These are phyloP conservation scores for Nannizziopsis barbatae DNA, from an alignment of 2,329 filamentous ascomycete species.

Conservation along the genomic window DNA sequence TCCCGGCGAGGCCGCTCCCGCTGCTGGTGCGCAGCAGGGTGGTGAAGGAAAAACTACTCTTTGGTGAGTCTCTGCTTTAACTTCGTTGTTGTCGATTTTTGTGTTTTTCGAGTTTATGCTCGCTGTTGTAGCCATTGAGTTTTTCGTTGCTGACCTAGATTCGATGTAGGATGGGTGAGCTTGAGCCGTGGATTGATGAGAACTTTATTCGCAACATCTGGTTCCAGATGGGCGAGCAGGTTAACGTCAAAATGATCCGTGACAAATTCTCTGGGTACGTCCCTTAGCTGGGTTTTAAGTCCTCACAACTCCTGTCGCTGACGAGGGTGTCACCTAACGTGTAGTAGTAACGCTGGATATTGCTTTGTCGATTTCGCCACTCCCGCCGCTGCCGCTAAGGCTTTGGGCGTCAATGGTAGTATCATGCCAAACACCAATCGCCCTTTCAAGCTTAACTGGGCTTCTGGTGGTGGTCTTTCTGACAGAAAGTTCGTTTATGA, in stretches of 20 bases:
- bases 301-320: neutral
- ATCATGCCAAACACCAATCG: slow-evolving; percentile 87
- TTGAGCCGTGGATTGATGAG: slow-evolving; percentile 98
- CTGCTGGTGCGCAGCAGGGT: slow-evolving; percentile 39
- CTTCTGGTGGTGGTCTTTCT: slow-evolving; percentile 85
- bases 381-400: slow-evolving; percentile 78
- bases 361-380: slow-evolving; percentile 91
- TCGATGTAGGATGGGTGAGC: slow-evolving; percentile 79
- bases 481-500: slow-evolving; percentile 64
- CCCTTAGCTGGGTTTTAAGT: neutral
- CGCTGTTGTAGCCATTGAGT: neutral
- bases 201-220: slow-evolving; percentile 95
- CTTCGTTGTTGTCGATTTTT: too few species aligned
- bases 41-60: slow-evolving; percentile 47
- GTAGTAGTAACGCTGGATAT: slow-evolving; percentile 82
- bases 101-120: neutral
- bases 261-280: slow-evolving; percentile 95
- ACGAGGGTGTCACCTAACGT: slow-evolving; percentile 20
- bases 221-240: slow-evolving; percentile 83
- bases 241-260: slow-evolving; percentile 99
- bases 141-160: neutral
- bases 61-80: slow-evolving; percentile 35
- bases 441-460: slow-evolving; percentile 99
- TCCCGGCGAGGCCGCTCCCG: slow-evolving; percentile 32
- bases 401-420: slow-evolving; percentile 76